Conservation (phyloP, 257 asterid genomes). For the Salvia splendens region DNA sequence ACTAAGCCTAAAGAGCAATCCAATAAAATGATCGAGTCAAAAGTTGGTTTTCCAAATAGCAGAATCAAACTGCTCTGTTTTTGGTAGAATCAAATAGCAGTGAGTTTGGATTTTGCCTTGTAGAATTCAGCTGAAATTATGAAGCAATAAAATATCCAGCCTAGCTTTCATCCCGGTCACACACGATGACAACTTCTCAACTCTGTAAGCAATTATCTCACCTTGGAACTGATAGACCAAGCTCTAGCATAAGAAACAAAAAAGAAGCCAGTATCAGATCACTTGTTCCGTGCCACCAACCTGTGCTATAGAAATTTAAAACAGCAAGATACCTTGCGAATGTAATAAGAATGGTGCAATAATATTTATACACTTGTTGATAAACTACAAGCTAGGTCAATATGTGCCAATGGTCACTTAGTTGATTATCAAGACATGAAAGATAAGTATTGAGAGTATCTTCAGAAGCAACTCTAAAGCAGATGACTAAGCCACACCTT, state of each 20-base stretch:
- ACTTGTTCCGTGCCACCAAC: slow-evolving; percentile 22
- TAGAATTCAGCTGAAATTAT: slow-evolving; percentile 29
- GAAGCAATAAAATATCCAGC: slow-evolving; percentile 28
- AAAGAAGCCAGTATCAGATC: slow-evolving; percentile 43
- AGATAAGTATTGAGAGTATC: slow-evolving; percentile 31
- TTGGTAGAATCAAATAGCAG: neutral
- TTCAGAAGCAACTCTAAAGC: slow-evolving; percentile 52
- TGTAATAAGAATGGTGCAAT: slow-evolving; percentile 5
- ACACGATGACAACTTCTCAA: slow-evolving; percentile 34
- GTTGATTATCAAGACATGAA: slow-evolving; percentile 26
- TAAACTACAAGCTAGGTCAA: slow-evolving; percentile 2
- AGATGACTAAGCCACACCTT: slow-evolving; percentile 62
- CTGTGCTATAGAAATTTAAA: no score
- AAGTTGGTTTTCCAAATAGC: neutral
- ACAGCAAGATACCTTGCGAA: neutral
- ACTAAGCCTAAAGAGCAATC: neutral
- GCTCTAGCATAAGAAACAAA: slow-evolving; percentile 66
- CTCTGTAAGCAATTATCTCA: slow-evolving; percentile 54
- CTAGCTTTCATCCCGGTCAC: slow-evolving; percentile 40
- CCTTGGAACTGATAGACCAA: slow-evolving; percentile 90
- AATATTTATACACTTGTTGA: slow-evolving; percentile 3
- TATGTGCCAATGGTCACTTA: slow-evolving; percentile 5
- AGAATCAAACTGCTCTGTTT: neutral
- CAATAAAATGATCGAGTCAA: neutral
- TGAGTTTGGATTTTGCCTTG: slow-evolving; percentile 19